phyloP scores from a whole-genome alignment of 2,329 filamentous ascomycete genomes.

The Fusarium sp. region DNA sequence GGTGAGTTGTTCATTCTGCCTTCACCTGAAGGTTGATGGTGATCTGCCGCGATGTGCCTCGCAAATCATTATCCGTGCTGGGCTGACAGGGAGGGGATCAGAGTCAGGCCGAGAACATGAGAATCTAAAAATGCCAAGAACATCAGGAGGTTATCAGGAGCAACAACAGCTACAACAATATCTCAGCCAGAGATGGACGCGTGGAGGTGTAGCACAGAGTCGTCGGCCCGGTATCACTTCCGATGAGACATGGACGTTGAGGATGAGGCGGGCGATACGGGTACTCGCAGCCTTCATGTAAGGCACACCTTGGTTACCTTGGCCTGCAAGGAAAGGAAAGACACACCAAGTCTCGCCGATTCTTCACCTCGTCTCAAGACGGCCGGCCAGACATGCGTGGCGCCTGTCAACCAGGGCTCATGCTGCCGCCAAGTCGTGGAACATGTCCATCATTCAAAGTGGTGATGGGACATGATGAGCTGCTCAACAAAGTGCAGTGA shows the following conservation, averaged over 20 bases:
- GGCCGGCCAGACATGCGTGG: slow-evolving; percentile 2
- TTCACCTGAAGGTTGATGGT: slow-evolving; percentile 36
- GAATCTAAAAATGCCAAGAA: slow-evolving; percentile 20
- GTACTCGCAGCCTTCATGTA: slow-evolving; percentile 3
- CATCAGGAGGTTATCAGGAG: background rate
- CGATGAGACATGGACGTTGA: background rate
- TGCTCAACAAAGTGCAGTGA: slow-evolving; percentile 1
- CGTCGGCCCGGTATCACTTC: slow-evolving; percentile 8
- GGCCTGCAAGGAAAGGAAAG: background rate
- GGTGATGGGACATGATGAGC: background rate
- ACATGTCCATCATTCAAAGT: slow-evolving; percentile 1
- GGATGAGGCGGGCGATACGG: background rate
- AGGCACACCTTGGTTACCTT: slow-evolving; percentile 6
- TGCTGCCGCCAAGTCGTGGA: slow-evolving; percentile 6
- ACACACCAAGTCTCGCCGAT: background rate
- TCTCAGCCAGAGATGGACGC: slow-evolving; percentile 5
- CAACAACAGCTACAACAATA: background rate
- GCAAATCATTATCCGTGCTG: slow-evolving; percentile 21
- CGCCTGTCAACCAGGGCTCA: slow-evolving; percentile 1
- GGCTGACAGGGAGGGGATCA: slow-evolving; percentile 22
- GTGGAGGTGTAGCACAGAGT: slow-evolving; percentile 10
- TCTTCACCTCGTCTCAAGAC: background rate
- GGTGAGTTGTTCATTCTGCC: slow-evolving; percentile 24
- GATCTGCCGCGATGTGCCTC: slow-evolving; percentile 33
- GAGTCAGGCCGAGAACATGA: slow-evolving; percentile 5